phyloP scores from a whole-genome alignment of 805 yeast genomes.

The Candida yuanshanica region DNA sequence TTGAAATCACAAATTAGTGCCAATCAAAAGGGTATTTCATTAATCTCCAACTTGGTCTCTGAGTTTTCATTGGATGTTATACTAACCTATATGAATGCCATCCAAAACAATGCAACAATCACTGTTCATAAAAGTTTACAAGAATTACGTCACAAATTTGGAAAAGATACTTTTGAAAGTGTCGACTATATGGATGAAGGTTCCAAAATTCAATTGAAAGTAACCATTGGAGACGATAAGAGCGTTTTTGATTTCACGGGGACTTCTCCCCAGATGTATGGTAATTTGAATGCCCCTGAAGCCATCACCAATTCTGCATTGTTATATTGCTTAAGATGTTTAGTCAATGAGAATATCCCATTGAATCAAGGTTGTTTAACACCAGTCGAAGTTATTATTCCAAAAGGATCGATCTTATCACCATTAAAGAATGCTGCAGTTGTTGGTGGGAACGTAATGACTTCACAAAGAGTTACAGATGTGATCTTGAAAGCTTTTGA shows the following conservation, averaged over 20 bases:
- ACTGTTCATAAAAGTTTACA: slow-evolving; percentile 58
- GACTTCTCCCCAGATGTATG: slow-evolving; percentile 81
- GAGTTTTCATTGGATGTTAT: slow-evolving; percentile 61
- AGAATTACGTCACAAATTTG: slow-evolving; percentile 38
- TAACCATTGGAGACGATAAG: slow-evolving; percentile 42
- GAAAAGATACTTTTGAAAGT: slow-evolving; percentile 36
- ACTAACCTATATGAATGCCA: slow-evolving; percentile 71
- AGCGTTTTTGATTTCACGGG: slow-evolving; percentile 82
- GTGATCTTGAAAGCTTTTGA: slow-evolving; percentile 80
- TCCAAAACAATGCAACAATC: slow-evolving; percentile 70
- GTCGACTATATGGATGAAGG: slow-evolving; percentile 81
- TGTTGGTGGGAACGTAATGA: slow-evolving; percentile 92
- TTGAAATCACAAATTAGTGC: slow-evolving; percentile 86
- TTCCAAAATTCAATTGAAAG: slow-evolving; percentile 52
- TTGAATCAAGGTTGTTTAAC: slow-evolving; percentile 87
- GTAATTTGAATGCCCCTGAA: slow-evolving; percentile 87
- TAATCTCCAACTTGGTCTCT: slow-evolving; percentile 51
- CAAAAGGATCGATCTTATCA: slow-evolving; percentile 56
- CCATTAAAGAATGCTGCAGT: slow-evolving; percentile 88
- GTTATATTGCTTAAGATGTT: slow-evolving; percentile 76
- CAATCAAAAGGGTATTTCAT: slow-evolving; percentile 73
- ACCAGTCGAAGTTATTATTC: slow-evolving; percentile 67
- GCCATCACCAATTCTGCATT: slow-evolving; percentile 89
- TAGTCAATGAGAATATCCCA: slow-evolving; percentile 85
- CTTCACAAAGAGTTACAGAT: slow-evolving; percentile 91